Evolutionary conservation across 768 basidiomycete genomes (phyloP).

Genomic region (Thelephora aurantiotincta): DNA sequence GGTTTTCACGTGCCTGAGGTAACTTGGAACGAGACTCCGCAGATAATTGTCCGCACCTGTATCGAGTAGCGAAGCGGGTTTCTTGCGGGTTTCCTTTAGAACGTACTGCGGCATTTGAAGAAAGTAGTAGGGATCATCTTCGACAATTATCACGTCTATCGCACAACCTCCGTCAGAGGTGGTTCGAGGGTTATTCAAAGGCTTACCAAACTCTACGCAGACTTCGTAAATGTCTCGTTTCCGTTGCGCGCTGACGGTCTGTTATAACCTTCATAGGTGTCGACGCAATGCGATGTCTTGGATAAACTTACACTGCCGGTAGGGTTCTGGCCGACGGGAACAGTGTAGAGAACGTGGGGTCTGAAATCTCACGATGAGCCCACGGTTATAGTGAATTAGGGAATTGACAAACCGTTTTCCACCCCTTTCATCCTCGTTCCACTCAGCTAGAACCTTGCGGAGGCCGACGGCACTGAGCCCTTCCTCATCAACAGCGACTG

Average conservation of each 20-base stretch:
- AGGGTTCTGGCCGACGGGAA: slow-evolving; percentile 80
- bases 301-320: slow-evolving; percentile 44
- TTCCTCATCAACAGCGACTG: slow-evolving; percentile 53
- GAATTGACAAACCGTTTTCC: slow-evolving; percentile 31
- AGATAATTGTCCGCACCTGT: slow-evolving; percentile 33
- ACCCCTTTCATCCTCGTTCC: slow-evolving; percentile 47
- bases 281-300: background rate
- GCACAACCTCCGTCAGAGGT: background rate
- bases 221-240: slow-evolving; percentile 76
- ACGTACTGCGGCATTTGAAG: slow-evolving; percentile 47
- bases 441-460: slow-evolving; percentile 41
- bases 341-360: slow-evolving; percentile 59
- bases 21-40: slow-evolving; percentile 43
- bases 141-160: slow-evolving; percentile 60
- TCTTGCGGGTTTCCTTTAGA: slow-evolving; percentile 23
- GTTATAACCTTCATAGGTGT: slow-evolving; percentile 1
- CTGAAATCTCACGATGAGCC: slow-evolving; percentile 19
- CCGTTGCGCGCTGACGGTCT: slow-evolving; percentile 47
- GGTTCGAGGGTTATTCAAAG: background rate
- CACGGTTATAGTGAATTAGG: background rate
- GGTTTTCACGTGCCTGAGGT: slow-evolving; percentile 29
- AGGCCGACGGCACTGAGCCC: slow-evolving; percentile 57
- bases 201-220: slow-evolving; percentile 62
- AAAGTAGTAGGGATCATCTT: slow-evolving; percentile 79
- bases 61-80: slow-evolving; percentile 8